Base-by-base conservation (phyloP, 176 grass and related monocot genomes). In the Areca catechu region DNA sequence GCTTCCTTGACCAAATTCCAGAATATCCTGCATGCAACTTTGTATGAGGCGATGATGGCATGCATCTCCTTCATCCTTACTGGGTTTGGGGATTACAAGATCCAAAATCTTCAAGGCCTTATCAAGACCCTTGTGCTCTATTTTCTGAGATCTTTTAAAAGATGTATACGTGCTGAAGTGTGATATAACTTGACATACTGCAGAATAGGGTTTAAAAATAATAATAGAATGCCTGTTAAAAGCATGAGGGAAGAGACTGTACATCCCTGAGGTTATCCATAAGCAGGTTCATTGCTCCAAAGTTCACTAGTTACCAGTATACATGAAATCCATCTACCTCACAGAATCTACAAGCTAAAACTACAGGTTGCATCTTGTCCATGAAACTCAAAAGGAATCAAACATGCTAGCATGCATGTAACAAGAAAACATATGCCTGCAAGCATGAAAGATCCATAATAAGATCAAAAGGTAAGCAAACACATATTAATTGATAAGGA, bases 1-100 rank as follows among this genome's bases (percentile, higher is more conserved):
- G 34, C 24, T 48, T 15, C 20, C 55, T 49, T 49, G 23, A 53
- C 61, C 56, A 49, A 19, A 56, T 30, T 65, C 82, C 68, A 80
- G 50, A 24, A 85, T 68, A 60, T 65, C 77, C 67, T 22, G 53
- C 72, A 85, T 80, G 20, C 68, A 76, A 60, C 62, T 53, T 20
- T 49, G 67, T 54, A 85, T 76, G 71, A 85, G 63, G 48, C 68
- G 72, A 16, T 22, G 63, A 68, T 85, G 77, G 20, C 62, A 63
- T 15, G 23, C 53, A 63, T 54, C 51, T 4, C 64, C 51, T 54
- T 67, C 51, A 34, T 20, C 64, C 50, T 30, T 34, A 12, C 10
- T 54, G 64, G 17, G 34, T 27, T 12, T 34, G 20, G 64, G 24
- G 51, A 20, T 19, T 24, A 67, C 51, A 25, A 67, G 51, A 3